Percentiles rank a stretch among this genome's conserved stretches.
phyloP scores from a whole-genome alignment of 2,329 filamentous ascomycete species.

The Pyricularia sp. region DNA sequence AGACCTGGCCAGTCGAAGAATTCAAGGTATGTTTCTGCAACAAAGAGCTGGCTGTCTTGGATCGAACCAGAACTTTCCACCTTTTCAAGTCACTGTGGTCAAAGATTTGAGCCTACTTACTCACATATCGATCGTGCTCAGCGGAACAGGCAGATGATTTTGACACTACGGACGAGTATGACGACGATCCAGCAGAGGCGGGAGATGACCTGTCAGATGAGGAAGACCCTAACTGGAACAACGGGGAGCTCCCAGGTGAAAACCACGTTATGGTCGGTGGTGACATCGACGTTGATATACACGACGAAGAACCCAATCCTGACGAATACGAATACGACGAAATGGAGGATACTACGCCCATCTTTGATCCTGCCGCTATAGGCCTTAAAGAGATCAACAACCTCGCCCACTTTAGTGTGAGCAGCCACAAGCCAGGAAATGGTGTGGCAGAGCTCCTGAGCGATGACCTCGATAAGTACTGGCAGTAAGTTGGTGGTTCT shows the following conservation, averaged over 20 bases:
- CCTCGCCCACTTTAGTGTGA: slow-evolving; percentile 71
- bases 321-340: slow-evolving; percentile 8
- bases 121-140: neutral
- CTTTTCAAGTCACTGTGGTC: neutral
- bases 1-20: neutral
- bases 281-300: slow-evolving; percentile 10
- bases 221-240: slow-evolving; percentile 8
- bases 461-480: slow-evolving; percentile 60
- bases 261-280: slow-evolving; percentile 11
- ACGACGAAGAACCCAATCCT: slow-evolving; percentile 10
- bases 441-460: slow-evolving; percentile 64
- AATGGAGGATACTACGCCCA: slow-evolving; percentile 2
- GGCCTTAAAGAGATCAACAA: slow-evolving; percentile 75
- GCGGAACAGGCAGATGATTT: slow-evolving; percentile 5
- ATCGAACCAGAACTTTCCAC: neutral
- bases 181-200: neutral
- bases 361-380: slow-evolving; percentile 38
- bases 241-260: slow-evolving; percentile 5
- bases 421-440: slow-evolving; percentile 67
- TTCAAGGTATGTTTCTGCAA: neutral
- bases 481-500: slow-evolving; percentile 47
- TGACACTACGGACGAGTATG: slow-evolving; percentile 3
- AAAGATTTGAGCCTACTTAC: neutral
- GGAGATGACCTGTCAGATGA: slow-evolving; percentile 5
- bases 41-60: neutral